Conservation (phyloP, 192 early-diverging fungal genomes). For the Dissophora globulifera region DNA sequence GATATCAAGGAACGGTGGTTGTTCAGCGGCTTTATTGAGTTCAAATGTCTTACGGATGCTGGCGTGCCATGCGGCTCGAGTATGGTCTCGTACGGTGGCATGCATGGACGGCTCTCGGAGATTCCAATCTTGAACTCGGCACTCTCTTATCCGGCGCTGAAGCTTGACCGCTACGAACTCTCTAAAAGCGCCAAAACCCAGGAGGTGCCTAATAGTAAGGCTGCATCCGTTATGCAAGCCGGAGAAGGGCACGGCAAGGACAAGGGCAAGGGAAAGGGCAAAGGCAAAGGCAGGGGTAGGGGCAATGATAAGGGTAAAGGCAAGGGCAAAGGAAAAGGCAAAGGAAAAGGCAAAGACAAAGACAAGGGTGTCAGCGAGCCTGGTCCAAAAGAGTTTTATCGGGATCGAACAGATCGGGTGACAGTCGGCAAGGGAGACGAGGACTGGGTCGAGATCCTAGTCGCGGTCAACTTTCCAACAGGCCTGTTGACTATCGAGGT, state of each 20-base stretch:
- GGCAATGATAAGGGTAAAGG: no score
- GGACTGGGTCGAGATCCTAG: conserved; percentile 37
- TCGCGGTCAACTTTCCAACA: conserved; percentile 46
- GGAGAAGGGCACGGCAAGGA: no score
- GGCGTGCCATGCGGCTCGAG: conserved; percentile 24
- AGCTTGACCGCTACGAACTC: conserved; percentile 15
- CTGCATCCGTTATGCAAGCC: no score
- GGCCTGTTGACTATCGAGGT: conserved; percentile 37
- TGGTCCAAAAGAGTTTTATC: conserved; percentile 15
- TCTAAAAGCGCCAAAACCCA: background rate
- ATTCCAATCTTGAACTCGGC: conserved; percentile 36
- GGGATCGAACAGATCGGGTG: conserved; percentile 18
- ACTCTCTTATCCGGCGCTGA: conserved; percentile 19
- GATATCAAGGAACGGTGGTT: conserved; percentile 34
- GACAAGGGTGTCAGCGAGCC: background rate
- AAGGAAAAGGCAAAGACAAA: conserved; percentile 1
- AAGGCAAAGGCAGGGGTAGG: background rate
- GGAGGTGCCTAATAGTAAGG: background rate
- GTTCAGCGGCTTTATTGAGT: conserved; percentile 33
- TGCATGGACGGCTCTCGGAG: conserved; percentile 27
- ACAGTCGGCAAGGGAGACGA: conserved; percentile 17
- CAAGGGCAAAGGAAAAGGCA: no score
- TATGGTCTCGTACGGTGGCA: conserved; percentile 35
- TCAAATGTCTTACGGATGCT: conserved; percentile 1
- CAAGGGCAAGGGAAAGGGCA: no score